Evolutionary conservation across 2,329 filamentous ascomycete genomes (phyloP), one percentile per base, ranked within the genome.

Genomic region (Chalaropsis ovoidea): DNA sequence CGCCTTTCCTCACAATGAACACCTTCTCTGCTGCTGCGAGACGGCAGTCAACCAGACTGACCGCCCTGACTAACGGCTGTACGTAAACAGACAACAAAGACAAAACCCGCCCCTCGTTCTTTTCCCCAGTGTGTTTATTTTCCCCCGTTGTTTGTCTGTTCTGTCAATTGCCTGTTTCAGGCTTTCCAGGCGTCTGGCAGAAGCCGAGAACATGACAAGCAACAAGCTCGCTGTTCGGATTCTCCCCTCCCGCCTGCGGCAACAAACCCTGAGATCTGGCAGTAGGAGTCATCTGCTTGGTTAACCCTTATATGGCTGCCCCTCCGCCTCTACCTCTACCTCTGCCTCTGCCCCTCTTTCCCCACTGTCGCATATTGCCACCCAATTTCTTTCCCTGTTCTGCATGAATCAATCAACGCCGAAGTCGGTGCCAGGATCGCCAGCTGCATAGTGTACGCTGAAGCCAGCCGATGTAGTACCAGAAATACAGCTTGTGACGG

Each of bases 1-100:
- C 41, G n/a, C 52, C 61, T 54, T 45, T 61, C 54, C 54, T 56
- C 62, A 68, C 58, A 52, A 68, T 68, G 68, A 67, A 45, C 35
- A 64, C 64, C 27, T 67, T 64, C 15, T 52, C 62, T 31, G 52
- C 27, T 60, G 62, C 19, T 49, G 63, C 68, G 52, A 69, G 65
- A 42, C 63, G 68, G 24, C 68, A 67, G 58, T 63, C 65, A 43
- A 31, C 56, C 41, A 64, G 64, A 62, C 41, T 66, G 52, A 11
- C 15, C 22, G 39, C 19, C n/a, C 24, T 41, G 24, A 62, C 47
- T 41, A 27, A 41, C 22, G 42, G 19, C 11, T 62, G 43, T 67
- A 45, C 56, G 31, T 67, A 19, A 56, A 58, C n/a, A 31, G 39
- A 19, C 3, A 19, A n/a, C 43, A 47, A 19, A n/a, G 8, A 47